Percentiles rank a stretch among this genome's conserved stretches.
Evolutionary conservation across 78 protist genomes (phyloP).

Genomic region (Chrysochromulina parva): DNA sequence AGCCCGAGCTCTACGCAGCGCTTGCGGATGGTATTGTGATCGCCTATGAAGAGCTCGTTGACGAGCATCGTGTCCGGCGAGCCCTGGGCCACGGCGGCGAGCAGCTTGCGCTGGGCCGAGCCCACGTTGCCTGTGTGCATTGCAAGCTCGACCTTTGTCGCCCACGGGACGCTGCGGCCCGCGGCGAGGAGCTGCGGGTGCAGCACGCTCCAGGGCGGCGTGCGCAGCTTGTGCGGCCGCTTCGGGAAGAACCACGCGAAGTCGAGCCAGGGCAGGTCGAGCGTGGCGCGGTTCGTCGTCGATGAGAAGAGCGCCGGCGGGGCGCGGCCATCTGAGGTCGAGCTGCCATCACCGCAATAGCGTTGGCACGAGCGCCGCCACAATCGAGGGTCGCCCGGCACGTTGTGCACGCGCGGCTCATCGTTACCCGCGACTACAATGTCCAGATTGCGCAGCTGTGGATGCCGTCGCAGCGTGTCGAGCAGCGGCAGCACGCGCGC

Average conservation of each 20-base stretch:
- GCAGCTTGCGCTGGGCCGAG: not conserved
- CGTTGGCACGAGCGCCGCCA: too few species aligned
- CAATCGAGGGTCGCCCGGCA: not conserved
- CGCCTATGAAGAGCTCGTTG: not conserved
- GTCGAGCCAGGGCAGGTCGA: slow-evolving; percentile 1
- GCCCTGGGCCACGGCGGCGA: not conserved
- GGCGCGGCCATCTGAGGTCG: too few species aligned
- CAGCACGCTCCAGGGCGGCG: not conserved
- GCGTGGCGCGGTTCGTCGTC: not conserved
- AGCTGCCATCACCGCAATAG: not conserved
- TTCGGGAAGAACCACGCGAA: not conserved
- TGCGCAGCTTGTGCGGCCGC: slow-evolving; percentile 10
- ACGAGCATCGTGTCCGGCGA: not conserved
- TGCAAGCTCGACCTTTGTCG: not conserved
- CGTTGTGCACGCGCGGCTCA: not conserved
- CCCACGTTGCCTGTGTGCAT: slow-evolving; percentile 8
- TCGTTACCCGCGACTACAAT: not conserved
- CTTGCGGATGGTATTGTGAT: not conserved
- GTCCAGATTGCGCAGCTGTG: not conserved
- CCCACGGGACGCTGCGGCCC: not conserved
- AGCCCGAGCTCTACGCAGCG: not conserved
- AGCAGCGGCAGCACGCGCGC: not conserved
- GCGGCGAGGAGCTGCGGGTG: not conserved
- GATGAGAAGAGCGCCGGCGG: not conserved
- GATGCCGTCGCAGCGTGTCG: not conserved